Evolutionary conservation across 495 filamentous ascomycete genomes (phyloP), one percentile per base, ranked within the genome.

Genomic region (Podospora didyma): DNA sequence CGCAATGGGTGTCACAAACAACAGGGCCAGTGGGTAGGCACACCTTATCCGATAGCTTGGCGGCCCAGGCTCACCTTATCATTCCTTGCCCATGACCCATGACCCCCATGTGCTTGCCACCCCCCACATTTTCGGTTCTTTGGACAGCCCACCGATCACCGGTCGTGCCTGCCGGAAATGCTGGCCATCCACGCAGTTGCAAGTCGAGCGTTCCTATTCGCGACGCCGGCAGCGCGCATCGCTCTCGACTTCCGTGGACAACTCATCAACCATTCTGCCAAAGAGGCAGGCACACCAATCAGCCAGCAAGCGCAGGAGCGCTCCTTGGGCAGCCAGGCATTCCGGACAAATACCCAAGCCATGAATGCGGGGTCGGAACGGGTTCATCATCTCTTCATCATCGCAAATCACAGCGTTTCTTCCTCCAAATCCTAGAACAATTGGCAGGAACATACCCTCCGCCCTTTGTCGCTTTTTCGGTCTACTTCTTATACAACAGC

Each of bases 261-360:
- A 58, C 58, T 64, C 64, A 67, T 56, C 61, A 59, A 52, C 37
- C 49, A 42, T 28, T 51, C 58, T 64, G 61, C 64, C 61, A 31
- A 22, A 54, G 46, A 31, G 49, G 49, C 58, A 63, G 62, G 61
- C 61, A 63, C 61, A 62, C 64, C 64, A 67, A 67, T 67, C 61
- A 57, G 20, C 46, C 53, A 23, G 21, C 49, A 26, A 47, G 9
- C 37, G 49, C 56, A 53, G 54, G 46, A 31, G 26, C 26, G 16
- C 49, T 51, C 39, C 60, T 65, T 62, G 62, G 59, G 59, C 59
- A 65, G 54, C 58, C 17, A 58, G 59, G 45, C 48, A n/a, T 37
- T 61, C 26, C 47, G 53, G 9, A 5, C 49, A 17, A 39, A 24
- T 49, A 37, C 51, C 31, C 37, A 14, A 50, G 10, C 12, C 50